These are phyloP conservation scores for Irineochytrium annulatum DNA, from an alignment of 192 early-diverging fungal species.

Conservation along the genomic window DNA sequence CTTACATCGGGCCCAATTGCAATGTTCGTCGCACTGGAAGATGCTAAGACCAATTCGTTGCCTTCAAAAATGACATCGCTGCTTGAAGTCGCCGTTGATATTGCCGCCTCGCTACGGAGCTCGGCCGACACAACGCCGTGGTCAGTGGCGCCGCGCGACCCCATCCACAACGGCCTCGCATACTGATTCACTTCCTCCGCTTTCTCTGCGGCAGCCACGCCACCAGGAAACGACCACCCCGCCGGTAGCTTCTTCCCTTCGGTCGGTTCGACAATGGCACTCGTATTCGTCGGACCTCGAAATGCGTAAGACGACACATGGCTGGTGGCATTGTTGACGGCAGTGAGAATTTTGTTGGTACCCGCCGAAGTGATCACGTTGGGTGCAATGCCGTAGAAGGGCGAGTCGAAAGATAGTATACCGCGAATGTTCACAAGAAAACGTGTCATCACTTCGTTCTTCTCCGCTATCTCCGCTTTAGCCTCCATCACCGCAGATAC, in stretches of 20 bases:
- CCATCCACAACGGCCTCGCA: conserved; percentile 29
- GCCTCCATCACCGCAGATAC: no score
- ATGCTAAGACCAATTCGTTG: no score
- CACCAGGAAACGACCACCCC: conserved; percentile 2
- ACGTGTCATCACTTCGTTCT: conserved; percentile 1
- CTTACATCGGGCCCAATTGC: no score
- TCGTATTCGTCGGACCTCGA: background rate
- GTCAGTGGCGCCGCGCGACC: no score
- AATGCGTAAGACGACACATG: background rate
- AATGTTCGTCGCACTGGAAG: no score
- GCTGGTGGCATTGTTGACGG: background rate
- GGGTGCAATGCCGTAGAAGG: conserved; percentile 46
- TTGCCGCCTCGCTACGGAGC: no score
- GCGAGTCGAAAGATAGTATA: conserved; percentile 52
- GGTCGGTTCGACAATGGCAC: background rate
- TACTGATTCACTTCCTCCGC: conserved; percentile 48
- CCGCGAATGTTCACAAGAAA: conserved; percentile 43
- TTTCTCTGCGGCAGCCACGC: conserved; percentile 18
- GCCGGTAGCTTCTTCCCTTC: background rate
- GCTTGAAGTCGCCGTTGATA: no score
- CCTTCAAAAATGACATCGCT: no score
- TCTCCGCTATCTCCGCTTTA: background rate
- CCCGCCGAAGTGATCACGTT: conserved; percentile 35
- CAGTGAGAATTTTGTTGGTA: conserved; percentile 20
- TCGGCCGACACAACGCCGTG: no score